phyloP scores from a whole-genome alignment of 306 rosid species.

The Betula pendula region DNA sequence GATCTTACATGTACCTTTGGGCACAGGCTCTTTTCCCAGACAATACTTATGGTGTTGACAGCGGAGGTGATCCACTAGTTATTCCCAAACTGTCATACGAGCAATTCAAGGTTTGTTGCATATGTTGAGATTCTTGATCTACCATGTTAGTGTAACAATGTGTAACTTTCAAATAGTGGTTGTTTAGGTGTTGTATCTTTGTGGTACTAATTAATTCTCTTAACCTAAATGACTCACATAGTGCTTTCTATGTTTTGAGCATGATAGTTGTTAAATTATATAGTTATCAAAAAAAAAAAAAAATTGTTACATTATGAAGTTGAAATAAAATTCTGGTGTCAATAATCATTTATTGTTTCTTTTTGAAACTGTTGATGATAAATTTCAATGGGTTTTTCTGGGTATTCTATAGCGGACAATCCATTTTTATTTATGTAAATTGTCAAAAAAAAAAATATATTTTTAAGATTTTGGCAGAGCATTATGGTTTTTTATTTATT shows the following conservation, averaged over 20 bases:
- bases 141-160: background rate
- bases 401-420: background rate
- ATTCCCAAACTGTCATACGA: constrained; percentile 89
- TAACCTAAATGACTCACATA: background rate
- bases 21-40: constrained; percentile 94
- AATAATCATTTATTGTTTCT: background rate
- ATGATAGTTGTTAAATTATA: background rate
- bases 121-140: background rate
- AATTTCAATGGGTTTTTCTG: background rate
- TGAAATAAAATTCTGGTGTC: background rate
- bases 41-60: constrained; percentile 91
- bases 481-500: background rate
- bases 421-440: background rate
- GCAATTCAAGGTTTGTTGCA: constrained; percentile 76
- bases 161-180: background rate
- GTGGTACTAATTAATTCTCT: background rate
- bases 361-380: background rate
- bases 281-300: background rate
- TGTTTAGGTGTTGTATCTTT: background rate
- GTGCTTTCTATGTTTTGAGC: background rate
- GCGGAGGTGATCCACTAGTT: constrained; percentile 94
- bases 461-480: background rate
- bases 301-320: background rate
- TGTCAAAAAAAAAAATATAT: background rate
- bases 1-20: constrained; percentile 23